Conservation (phyloP, 2,329 filamentous ascomycete species). For the Paraphaeosphaeria sporulosa region DNA sequence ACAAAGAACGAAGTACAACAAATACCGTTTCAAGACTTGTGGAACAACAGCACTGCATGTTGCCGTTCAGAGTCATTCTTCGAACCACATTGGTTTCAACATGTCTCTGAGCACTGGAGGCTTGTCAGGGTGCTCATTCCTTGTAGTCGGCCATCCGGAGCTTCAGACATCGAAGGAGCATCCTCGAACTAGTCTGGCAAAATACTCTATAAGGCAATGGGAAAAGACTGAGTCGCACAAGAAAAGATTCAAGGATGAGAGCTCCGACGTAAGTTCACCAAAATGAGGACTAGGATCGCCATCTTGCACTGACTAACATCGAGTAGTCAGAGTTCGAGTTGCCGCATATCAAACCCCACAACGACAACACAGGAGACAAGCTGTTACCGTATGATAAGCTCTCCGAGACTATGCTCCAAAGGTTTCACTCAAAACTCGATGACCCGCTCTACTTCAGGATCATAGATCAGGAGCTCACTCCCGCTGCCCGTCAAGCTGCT, state of each 20-base stretch:
- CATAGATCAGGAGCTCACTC: neutral
- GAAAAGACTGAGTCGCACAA: neutral
- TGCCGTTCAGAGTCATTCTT: neutral
- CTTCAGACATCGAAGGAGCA: neutral
- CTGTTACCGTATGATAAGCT: slow-evolving; percentile 7
- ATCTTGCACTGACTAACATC: neutral
- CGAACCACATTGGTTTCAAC: neutral
- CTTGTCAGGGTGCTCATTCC: neutral
- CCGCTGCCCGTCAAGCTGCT: neutral
- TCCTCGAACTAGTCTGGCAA: neutral
- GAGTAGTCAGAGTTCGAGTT: slow-evolving; percentile 6
- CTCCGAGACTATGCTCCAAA: neutral
- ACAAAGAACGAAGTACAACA: slow-evolving; percentile 1
- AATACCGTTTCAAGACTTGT: neutral
- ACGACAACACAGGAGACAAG: slow-evolving; percentile 5
- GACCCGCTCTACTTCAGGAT: neutral
- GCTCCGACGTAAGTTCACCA: slow-evolving; percentile 3
- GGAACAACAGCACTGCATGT: slow-evolving; percentile 7
- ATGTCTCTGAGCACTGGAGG: slow-evolving; percentile 1
- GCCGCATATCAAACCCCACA: neutral
- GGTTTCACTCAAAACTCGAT: neutral
- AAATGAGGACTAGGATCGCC: too few relatives aligned
- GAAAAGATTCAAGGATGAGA: slow-evolving; percentile 2
- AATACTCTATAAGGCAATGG: neutral
- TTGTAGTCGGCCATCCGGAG: slow-evolving; percentile 3